These are phyloP conservation scores for Symbiodinium pilosum DNA, from an alignment of 73 alveolate genomes.

Conservation along the genomic window DNA sequence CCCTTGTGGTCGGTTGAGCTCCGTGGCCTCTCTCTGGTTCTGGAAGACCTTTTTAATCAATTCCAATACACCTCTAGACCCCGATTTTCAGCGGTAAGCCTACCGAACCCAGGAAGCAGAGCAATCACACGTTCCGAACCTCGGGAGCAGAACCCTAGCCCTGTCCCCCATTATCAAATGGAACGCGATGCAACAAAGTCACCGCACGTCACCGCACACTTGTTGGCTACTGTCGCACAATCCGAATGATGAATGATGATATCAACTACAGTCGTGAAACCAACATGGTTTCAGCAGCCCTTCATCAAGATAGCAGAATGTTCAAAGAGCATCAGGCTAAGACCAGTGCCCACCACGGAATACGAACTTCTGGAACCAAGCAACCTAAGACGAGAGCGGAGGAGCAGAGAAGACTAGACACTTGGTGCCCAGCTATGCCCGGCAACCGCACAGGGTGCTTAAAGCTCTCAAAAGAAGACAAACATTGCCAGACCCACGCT, in stretches of 20 bases:
- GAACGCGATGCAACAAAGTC: background rate
- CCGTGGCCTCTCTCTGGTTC: background rate
- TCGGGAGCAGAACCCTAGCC: background rate
- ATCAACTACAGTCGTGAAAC: too few relatives aligned
- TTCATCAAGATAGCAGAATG: background rate
- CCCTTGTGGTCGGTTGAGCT: background rate
- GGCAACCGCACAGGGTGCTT: background rate
- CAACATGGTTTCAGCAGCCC: background rate
- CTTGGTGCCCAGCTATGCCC: too few relatives aligned
- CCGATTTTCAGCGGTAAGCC: background rate
- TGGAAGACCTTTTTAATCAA: background rate
- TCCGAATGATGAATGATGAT: background rate
- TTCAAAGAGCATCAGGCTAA: background rate
- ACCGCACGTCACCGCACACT: too few relatives aligned
- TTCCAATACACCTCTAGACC: background rate
- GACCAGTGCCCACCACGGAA: background rate
- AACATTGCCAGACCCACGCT: background rate
- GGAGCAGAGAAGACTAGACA: background rate
- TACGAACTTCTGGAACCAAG: background rate
- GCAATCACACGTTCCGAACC: background rate
- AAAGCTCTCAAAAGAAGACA: background rate
- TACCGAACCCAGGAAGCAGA: background rate
- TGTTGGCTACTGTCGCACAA: background rate
- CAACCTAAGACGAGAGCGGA: background rate
- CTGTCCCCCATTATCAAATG: background rate